Evolutionary conservation across 768 basidiomycete species (phyloP), one percentile per base, ranked within the genome.

Genomic region (Amanita pallidorosea): DNA sequence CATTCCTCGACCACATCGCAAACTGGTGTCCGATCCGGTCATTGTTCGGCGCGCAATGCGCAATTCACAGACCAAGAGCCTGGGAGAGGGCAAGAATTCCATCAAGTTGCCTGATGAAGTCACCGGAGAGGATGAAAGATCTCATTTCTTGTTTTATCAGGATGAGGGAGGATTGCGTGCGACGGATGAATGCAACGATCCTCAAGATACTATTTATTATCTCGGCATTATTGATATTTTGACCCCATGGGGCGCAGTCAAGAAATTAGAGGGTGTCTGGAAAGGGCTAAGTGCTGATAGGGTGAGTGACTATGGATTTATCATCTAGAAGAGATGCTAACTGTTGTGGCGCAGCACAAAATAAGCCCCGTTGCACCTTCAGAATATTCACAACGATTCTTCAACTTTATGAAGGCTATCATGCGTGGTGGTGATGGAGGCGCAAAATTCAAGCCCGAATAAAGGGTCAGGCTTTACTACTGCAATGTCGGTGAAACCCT

Each of bases 211-310:
- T 43, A 85, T 96, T 50, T 96, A 95, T 65, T 97, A 97, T 65
- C 72, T 97, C 7, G 95, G 96, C 20, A 79, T 99, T 49, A 99
- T 99, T 60, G 96, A 99, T 66, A 98, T 97, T 56, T 69, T 94
- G 53, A 98, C 96, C 22, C 95, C 94, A 2, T 99, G 90, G 64
- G 78, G 73, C 17, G 57, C 64, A 17, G 57, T 76, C 54, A 99
- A 99, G 75, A 81, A 79, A 63, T 49, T 84, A 17, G 96, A 99
- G 66, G 85, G 89, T 65, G 71, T 90, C 52, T 98, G 91, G 89
- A 95, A 96, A 69, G 89, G 92, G 23, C 65, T 96, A 58, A 76
- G 74, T 9, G 85, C 86, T 31, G 93, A 96, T 71, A 69, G 86
- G 58, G 94, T 96, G 58, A 63, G 91, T 80, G 0, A n/a, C 51